Percentiles rank a stretch among this genome's conserved stretches.
Conservation (phyloP, 2,329 filamentous ascomycete species). For the Raffaelea ambrosiae region DNA sequence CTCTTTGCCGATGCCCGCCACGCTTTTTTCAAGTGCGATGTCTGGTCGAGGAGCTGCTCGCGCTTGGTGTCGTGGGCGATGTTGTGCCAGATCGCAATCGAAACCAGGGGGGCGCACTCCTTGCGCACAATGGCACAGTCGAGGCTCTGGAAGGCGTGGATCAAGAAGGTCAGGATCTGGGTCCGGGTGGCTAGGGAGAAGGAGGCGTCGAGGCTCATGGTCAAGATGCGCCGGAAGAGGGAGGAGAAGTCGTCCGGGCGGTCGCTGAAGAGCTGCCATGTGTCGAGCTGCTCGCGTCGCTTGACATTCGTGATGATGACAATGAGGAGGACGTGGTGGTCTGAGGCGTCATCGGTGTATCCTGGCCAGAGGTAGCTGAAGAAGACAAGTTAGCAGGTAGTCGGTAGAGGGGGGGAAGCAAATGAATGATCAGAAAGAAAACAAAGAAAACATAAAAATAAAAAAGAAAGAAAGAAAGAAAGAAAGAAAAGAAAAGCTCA, state of each 20-base stretch:
- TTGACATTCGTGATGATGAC: slow-evolving; percentile 83
- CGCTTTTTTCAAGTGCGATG: slow-evolving; percentile 70
- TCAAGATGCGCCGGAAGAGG: slow-evolving; percentile 82
- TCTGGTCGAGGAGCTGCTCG: slow-evolving; percentile 64
- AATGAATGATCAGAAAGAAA: not conserved
- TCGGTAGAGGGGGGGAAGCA: not conserved
- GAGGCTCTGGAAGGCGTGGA: slow-evolving; percentile 85
- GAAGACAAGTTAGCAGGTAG: not conserved
- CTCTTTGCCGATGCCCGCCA: slow-evolving; percentile 84
- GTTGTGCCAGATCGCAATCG: slow-evolving; percentile 94
- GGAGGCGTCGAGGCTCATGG: slow-evolving; percentile 69
- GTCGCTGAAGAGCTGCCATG: slow-evolving; percentile 77
- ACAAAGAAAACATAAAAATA: not conserved
- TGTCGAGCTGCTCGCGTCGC: slow-evolving; percentile 73
- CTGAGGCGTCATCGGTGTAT: slow-evolving; percentile 80
- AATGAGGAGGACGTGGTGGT: slow-evolving; percentile 83
- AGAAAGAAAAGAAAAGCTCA: slow-evolving; percentile 26
- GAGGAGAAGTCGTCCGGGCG: slow-evolving; percentile 75
- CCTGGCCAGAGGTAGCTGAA: slow-evolving; percentile 86
- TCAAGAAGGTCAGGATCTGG: slow-evolving; percentile 82
- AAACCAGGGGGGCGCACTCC: slow-evolving; percentile 91
- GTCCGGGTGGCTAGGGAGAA: slow-evolving; percentile 61
- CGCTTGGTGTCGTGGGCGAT: slow-evolving; percentile 68
- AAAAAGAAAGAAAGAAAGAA: not conserved
- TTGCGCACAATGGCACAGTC: slow-evolving; percentile 85